These are phyloP conservation scores for Candida pini DNA, from an alignment of 805 yeast genomes.

Conservation along the genomic window DNA sequence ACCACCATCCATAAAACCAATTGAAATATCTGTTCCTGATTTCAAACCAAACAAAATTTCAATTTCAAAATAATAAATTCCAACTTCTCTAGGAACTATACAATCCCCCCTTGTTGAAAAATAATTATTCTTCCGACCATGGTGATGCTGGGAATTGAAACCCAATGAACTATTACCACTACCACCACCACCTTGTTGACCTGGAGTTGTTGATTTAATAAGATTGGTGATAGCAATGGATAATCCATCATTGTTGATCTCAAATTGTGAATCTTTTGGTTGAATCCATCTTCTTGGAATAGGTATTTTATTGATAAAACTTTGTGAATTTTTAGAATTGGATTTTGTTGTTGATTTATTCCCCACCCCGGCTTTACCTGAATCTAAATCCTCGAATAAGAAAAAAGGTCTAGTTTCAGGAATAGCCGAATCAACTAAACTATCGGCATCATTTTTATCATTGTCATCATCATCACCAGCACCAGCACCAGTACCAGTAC, in stretches of 20 bases:
- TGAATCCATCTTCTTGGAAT: slow-evolving; percentile 25
- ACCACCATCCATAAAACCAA: slow-evolving; percentile 41
- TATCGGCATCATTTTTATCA: slow-evolving; percentile 6
- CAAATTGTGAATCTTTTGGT: slow-evolving; percentile 14
- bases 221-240: slow-evolving; percentile 20
- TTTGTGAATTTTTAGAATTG: too few relatives aligned
- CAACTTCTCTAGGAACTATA: slow-evolving; percentile 34
- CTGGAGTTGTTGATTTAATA: slow-evolving; percentile 10
- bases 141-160: slow-evolving; percentile 6
- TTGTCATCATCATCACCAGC: not conserved
- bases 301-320: slow-evolving; percentile 5
- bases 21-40: slow-evolving; percentile 34
- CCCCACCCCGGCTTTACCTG: too few relatives aligned
- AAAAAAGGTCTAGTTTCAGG: slow-evolving; percentile 5
- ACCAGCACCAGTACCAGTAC: not conserved
- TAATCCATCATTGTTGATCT: slow-evolving; percentile 17
- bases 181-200: too few relatives aligned
- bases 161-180: slow-evolving; percentile 4
- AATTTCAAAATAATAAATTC: slow-evolving; percentile 50
- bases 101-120: slow-evolving; percentile 29
- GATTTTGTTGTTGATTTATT: too few relatives aligned
- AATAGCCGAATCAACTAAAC: slow-evolving; percentile 8
- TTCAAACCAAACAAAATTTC: slow-evolving; percentile 30
- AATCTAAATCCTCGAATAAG: slow-evolving; percentile 1
- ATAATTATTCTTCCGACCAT: slow-evolving; percentile 9